Evolutionary conservation across 139 green algal genomes (phyloP), one percentile per base, ranked within the genome.

Genomic region (Ettlia oleoabundans): DNA sequence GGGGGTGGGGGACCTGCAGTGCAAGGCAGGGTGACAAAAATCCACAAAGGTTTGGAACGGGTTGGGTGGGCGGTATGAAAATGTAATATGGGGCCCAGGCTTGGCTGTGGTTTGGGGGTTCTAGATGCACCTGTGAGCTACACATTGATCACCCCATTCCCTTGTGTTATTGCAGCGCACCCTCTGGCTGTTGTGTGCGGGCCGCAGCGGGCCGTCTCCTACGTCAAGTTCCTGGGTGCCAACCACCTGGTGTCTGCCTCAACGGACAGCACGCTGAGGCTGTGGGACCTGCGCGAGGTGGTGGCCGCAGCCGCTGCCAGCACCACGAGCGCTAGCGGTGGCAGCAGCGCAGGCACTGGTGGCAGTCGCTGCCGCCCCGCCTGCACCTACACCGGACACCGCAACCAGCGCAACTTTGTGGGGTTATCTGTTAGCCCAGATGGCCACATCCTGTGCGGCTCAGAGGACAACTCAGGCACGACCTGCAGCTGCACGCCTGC

Each of bases 321-420:
- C 32, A 38, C 51, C 13, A 62, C 82, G 51, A 24, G 65, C 38
- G 82, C 41, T 42, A 82, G 73, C 40, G 79, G 52, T 51, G 79
- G 76, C 78, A 72, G 77, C 86, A 61, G 63, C 35, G 30, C 21
- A 30, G 26, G 13, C 30, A 78, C 37, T 84, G 65, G 42, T 40
- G 86, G 38, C 53, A 24, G 21, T 58, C 41, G 76, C 62, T 37
- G 30, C 38, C 43, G 21, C 51, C 83, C 85, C 28, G 53, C 26
- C 40, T 68, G 38, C 64, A 70, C 62, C 37, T 90, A 80, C 75
- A 69, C 64, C 26, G 93, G 93, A 26, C 93, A 97, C 86, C 80
- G 71, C 47, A 97, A 97, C 74, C 91, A 93, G 90, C 90, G 90
- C 62, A 94, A 95, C 80, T 97, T 97, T 88, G 93, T 97, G 61